Base-by-base conservation (phyloP, 2,329 filamentous ascomycete genomes). In the Sclerotinia subarctica region DNA sequence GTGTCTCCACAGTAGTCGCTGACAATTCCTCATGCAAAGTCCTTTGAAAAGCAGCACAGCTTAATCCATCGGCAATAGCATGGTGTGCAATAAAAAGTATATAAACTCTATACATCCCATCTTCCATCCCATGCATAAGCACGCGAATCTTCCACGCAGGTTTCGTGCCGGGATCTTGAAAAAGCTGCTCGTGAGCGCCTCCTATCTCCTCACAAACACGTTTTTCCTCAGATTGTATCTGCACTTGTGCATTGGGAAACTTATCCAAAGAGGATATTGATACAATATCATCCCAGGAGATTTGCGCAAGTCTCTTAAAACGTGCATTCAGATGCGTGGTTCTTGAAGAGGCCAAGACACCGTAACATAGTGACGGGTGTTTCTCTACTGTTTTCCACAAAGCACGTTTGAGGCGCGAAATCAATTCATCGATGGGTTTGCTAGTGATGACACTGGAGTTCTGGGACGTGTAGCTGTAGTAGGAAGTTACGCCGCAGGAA, bases 61-160 rank as follows among this genome's bases (percentile, higher is more conserved):
- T 69, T 15, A 70, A 38, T 13, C 73, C 73, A 52, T 75, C 73
- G 7, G 68, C 65, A 29, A 74, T 68, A 0, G 69, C 73, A 60
- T 73, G 72, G 35, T 73, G 54, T 21, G 21, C 59, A 1, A 72
- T 5, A 46, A 73, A 74, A 8, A 69, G 52, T 19, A 74, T 58
- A 60, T 73, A 70, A 19, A 75, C 49, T 59, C 26, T 67, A 24
- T 8, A 59, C 3, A 15, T 52, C 26, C 38, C 47, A 51, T 62
- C 64, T 44, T n/a, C 17, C 5, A 21, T 13, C 17, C 4, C 13
- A 56, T 49, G 13, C 59, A 66, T 53, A 5, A 74, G n/a, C 35
- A 73, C 66, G 3, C 67, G 35, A 8, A 74, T 1, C 54, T 69
- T 74, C 74, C 74, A 75, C 0, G 67, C 68, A 7, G 73, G 73